Base-by-base conservation (phyloP, 495 filamentous ascomycete genomes). In the Lepraria neglecta region DNA sequence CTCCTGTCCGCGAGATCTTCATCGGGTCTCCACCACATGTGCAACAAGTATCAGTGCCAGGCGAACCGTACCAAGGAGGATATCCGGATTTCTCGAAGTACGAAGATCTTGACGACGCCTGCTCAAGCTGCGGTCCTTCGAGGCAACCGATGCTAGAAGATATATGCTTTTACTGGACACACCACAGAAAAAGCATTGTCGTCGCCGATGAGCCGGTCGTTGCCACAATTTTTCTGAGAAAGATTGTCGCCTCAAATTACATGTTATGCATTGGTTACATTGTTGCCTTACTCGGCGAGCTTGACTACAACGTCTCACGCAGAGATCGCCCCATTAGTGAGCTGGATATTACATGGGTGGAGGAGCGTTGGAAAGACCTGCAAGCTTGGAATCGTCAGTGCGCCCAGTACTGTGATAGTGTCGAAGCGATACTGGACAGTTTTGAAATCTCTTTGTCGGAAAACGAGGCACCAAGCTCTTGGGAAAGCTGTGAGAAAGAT, bases 131-230 rank as follows among this genome's bases (percentile, higher is more conserved):
- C 14, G 54, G 38, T 24, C 54, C 54, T 28, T 45, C 54, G 27
- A 57, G 54, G 40, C 24, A 45, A 28, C 27, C 54, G 27, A 57
- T 57, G 21, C 27, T 57, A 40, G 54, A 57, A 28, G 54, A 57
- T 21, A 2, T 45, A 30, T 42, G 27, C 35, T 42, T 28, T 21
- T 57, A 57, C 14, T 57, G 54, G 54, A 27, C 42, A 2, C 35
- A 57, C 2, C 9, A 57, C 12, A 35, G 3, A n/a, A 15, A 57
- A 9, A 42, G 27, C 19, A 0, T 45, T 1, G 11, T n/a, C 12
- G 21, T 43, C 11, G 6, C 19, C 6, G 42, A 57, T 15, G 38
- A 57, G 10, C 21, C 54, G 15, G 21, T 30, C 6, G 24, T 57
- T 4, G 27, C 38, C 38, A 43, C 24, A 12, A 27, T 57, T n/a